These are phyloP conservation scores for Pichia phayaonensis DNA, from an alignment of 805 yeast species.

Conservation along the genomic window DNA sequence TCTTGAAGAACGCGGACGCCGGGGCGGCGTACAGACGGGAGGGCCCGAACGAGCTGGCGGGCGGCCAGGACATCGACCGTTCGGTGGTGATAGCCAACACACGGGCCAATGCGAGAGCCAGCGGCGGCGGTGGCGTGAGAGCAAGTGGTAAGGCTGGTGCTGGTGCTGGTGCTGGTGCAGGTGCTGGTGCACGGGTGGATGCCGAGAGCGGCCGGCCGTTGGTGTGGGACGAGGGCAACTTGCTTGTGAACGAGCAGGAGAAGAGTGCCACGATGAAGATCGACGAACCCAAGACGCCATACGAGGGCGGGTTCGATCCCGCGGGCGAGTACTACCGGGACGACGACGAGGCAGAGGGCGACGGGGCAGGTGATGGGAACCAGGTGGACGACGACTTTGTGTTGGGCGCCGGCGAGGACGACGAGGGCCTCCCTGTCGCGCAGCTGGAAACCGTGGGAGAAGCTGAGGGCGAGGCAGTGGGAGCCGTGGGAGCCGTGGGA, in stretches of 20 bases:
- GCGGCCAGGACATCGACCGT: slow-evolving; percentile 30
- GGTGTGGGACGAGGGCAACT: slow-evolving; percentile 80
- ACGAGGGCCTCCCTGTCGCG: neutral
- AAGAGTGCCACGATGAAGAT: slow-evolving; percentile 70
- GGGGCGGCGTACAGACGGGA: slow-evolving; percentile 20
- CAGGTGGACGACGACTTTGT: slow-evolving; percentile 4
- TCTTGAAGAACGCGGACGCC: slow-evolving; percentile 26
- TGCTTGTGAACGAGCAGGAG: slow-evolving; percentile 67
- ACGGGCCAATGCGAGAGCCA: slow-evolving; percentile 52
- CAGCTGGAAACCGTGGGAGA: too few species aligned
- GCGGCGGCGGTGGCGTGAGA: neutral
- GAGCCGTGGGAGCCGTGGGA: neutral
- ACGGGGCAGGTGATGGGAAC: slow-evolving; percentile 13
- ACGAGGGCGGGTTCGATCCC: slow-evolving; percentile 82
- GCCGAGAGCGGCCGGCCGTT: slow-evolving; percentile 33
- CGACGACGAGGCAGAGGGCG: slow-evolving; percentile 45
- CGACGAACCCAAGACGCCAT: slow-evolving; percentile 94
- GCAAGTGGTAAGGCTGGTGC: neutral
- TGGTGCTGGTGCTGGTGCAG: too few species aligned
- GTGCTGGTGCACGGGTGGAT: too few species aligned
- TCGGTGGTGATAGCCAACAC: slow-evolving; percentile 77
- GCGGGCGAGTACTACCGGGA: slow-evolving; percentile 69
- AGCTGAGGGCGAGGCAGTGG: slow-evolving; percentile 19
- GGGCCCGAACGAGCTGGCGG: slow-evolving; percentile 13
- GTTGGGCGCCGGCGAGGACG: slow-evolving; percentile 1